Base-by-base conservation (phyloP, 169 alveolate species). In the Eimeria necatrix region DNA sequence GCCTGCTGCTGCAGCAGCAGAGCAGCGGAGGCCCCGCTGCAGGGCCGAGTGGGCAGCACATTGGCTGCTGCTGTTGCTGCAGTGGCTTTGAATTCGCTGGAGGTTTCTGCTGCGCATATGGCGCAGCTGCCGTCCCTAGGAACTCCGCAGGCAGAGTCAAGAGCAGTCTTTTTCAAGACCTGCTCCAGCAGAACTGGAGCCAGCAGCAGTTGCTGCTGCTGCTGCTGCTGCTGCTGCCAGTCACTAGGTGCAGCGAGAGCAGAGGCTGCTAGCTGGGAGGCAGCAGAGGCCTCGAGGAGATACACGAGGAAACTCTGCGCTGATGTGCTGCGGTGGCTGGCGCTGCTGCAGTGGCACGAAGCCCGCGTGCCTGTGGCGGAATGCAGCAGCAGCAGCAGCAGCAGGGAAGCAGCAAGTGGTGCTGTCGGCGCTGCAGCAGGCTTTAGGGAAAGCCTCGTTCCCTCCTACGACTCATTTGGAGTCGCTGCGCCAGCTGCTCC, bases 11-110 rank as follows among this genome's bases (percentile, higher is more conserved):
- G n/a, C n/a, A n/a, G n/a, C n/a, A n/a, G n/a, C n/a, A n/a, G n/a
- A n/a, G n/a, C n/a, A n/a, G n/a, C n/a, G n/a, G n/a, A n/a, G n/a
- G n/a, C n/a, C n/a, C n/a, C n/a, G n/a, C n/a, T 14, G n/a, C 73
- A 8, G 73, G n/a, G 73, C 2, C 73, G n/a, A 20, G 73, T 0
- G 41, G n/a, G 73, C 73, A 3, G 73, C 73, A 61, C 16, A n/a
- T 71, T 71, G 46, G 51, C 83, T 71, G 83, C 83, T 71, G 83
- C 83, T 71, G 83, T 32, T 71, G 83, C 83, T 71, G 83, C 83
- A 24, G 83, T 71, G 8, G 0, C 83, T 24, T 48, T 32, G 22
- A 32, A 32, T 22, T 22, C 83, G 16, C 24, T 32, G 16, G 83
- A n/a, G 16, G 83, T 41, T 71, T 32, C 83, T 71, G 83, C 83